phyloP scores from a whole-genome alignment of 345 rosid genomes.

The Eucalyptus sp. region DNA sequence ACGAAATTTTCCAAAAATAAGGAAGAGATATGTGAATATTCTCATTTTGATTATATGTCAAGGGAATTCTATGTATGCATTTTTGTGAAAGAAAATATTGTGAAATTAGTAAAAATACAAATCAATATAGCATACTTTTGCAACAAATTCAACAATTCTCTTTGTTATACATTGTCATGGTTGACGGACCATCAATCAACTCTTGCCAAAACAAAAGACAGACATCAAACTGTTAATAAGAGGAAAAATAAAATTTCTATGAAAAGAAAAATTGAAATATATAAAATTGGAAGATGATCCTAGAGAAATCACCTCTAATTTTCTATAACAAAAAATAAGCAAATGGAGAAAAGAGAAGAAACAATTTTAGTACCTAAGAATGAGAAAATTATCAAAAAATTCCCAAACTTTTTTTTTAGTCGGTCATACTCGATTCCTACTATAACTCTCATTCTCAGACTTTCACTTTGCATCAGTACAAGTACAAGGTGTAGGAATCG shows the following conservation, averaged over 20 bases:
- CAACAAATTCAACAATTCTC: not conserved
- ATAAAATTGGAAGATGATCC: not conserved
- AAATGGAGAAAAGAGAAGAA: not conserved
- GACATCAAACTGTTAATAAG: not conserved
- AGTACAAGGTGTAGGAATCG: accelerated
- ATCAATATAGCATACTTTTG: not conserved
- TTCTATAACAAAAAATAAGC: not conserved
- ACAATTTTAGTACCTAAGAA: not conserved
- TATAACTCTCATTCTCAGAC: accelerated
- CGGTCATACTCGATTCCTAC: accelerated
- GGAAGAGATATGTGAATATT: not conserved
- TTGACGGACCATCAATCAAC: not conserved
- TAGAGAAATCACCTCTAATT: not conserved
- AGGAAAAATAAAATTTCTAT: not conserved
- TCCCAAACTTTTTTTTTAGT: accelerated
- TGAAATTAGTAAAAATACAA: not conserved
- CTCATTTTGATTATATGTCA: not conserved
- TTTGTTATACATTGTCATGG: not conserved
- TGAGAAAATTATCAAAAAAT: no score
- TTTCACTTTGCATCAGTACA: accelerated
- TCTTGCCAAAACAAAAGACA: not conserved
- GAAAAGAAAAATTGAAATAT: not conserved
- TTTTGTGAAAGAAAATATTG: not conserved
- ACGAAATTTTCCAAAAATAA: not conserved
- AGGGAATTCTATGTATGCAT: not conserved